phyloP scores from a whole-genome alignment of 805 yeast genomes.

The Clavispora asparagi region DNA sequence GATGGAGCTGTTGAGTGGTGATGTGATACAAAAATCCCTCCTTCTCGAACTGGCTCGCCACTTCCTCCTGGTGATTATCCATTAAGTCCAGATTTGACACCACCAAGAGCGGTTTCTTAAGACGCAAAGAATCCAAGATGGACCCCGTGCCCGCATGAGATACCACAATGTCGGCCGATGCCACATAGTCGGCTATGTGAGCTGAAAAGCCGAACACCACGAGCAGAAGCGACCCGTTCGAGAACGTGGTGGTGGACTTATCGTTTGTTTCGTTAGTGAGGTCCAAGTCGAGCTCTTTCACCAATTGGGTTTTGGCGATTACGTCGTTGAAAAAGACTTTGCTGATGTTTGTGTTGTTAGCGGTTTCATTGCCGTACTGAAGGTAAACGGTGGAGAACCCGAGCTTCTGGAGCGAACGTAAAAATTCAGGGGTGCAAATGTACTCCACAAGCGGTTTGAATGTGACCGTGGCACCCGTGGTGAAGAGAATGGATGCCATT shows the following conservation, averaged over 20 bases:
- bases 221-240: conserved; percentile 9
- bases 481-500: conserved; percentile 43
- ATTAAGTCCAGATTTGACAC: conserved; percentile 68
- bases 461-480: conserved; percentile 91
- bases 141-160: conserved; percentile 95
- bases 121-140: conserved; percentile 68
- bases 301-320: conserved; percentile 9
- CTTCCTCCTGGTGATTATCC: conserved; percentile 16
- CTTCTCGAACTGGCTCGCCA: conserved; percentile 11
- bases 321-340: conserved; percentile 16
- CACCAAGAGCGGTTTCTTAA: conserved; percentile 54
- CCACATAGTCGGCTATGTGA: conserved; percentile 33
- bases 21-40: conserved; percentile 7
- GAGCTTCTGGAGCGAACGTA: conserved; percentile 23
- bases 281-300: conserved; percentile 8
- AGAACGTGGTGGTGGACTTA: conserved; percentile 9
- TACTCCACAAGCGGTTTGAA: conserved; percentile 55
- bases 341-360: conserved; percentile 18
- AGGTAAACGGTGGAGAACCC: conserved; percentile 30
- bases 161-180: conserved; percentile 53
- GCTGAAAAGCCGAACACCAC: conserved; percentile 25
- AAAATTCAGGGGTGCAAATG: conserved; percentile 31
- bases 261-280: conserved; percentile 13
- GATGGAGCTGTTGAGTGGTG: conserved; percentile 2
- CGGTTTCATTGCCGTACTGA: conserved; percentile 32